Conservation (phyloP, 2,329 filamentous ascomycete species). For the Epichloe coenophiala region DNA sequence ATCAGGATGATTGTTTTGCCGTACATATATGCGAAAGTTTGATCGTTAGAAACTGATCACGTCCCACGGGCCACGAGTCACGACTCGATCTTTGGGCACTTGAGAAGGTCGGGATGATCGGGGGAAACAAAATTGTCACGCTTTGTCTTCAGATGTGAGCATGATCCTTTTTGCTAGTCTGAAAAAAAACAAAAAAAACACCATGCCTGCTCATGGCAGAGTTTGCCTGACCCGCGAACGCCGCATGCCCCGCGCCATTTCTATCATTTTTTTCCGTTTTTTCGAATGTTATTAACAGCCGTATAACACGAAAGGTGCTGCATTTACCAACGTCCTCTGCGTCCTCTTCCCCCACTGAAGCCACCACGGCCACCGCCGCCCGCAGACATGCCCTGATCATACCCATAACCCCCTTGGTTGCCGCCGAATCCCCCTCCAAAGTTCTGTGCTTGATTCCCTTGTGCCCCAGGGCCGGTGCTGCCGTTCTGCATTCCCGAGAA, state of each 20-base stretch:
- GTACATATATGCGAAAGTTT: too few species aligned
- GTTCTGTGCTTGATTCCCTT: conserved; percentile 37
- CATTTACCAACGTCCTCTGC: conserved; percentile 16
- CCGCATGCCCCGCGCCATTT: neutral
- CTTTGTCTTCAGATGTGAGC: too few species aligned
- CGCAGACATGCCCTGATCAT: conserved; percentile 33
- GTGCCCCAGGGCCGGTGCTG: conserved; percentile 28
- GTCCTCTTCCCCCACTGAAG: conserved; percentile 18
- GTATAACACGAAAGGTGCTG: neutral
- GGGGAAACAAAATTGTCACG: too few species aligned
- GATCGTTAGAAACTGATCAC: too few species aligned
- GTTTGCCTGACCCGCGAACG: conserved; percentile 1
- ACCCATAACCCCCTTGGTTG: conserved; percentile 39
- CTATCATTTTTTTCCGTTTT: neutral
- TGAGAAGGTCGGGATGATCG: too few species aligned
- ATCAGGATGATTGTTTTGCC: too few species aligned
- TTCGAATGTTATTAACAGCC: neutral
- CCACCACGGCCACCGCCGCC: conserved; percentile 21
- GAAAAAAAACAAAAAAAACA: neutral
- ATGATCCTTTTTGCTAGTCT: neutral
- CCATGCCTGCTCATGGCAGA: neutral
- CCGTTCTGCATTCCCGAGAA: conserved; percentile 42
- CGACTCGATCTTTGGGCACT: too few species aligned
- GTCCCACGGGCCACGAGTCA: too few species aligned
- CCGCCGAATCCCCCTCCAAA: conserved; percentile 41